Base-by-base conservation (phyloP, 805 yeast species). In the Nakazawaea anatomiae region DNA sequence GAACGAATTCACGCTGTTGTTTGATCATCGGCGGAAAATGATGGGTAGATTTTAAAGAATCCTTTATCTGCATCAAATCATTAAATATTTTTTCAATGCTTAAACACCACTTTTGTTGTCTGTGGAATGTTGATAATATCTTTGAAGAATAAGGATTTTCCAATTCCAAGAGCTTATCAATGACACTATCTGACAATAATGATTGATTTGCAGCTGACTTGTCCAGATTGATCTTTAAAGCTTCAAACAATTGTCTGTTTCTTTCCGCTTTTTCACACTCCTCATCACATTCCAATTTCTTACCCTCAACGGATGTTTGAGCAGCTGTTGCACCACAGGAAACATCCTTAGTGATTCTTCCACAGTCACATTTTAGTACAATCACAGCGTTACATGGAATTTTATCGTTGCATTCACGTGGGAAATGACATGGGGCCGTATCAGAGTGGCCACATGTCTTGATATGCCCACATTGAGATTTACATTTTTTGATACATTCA, bases 21-120 rank as follows among this genome's bases (percentile, higher is more conserved):
- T 72, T 63, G 47, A 70, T 74, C 96, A 90, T 88, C 14, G 92
- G 85, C 14, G 82, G 82, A 66, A 91, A 88, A 60, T 82, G 82
- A 56, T 78, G 66, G 0, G 77, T 66, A 39, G 73, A 71, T 28
- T 64, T 60, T 25, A 65, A 61, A 4, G 60, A 52, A 51, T 42
- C 53, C 39, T 71, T 66, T 27, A 71, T 67, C 18, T 65, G 63
- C 43, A 83, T 72, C 53, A 89, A 78, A 10, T 71, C 65, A 27
- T 72, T 64, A 34, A 89, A 66, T 28, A 73, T 67, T 1, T 58
- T 58, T 65, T 87, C 96, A 43, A 87, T 78, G 54, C 76, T 73
- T 11, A 68, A 62, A 64, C 96, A 84, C 94, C 96, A 89, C 10
- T 66, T 69, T 5, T 64, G 71, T 62, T 89, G 96, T 52, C 71